A percentile compares a stretch with the other conserved stretches of the same genome.
These are phyloP conservation scores for Magnolia kwangsiensis DNA, from an alignment of 164 flowering plant genomes.

Conservation along the genomic window DNA sequence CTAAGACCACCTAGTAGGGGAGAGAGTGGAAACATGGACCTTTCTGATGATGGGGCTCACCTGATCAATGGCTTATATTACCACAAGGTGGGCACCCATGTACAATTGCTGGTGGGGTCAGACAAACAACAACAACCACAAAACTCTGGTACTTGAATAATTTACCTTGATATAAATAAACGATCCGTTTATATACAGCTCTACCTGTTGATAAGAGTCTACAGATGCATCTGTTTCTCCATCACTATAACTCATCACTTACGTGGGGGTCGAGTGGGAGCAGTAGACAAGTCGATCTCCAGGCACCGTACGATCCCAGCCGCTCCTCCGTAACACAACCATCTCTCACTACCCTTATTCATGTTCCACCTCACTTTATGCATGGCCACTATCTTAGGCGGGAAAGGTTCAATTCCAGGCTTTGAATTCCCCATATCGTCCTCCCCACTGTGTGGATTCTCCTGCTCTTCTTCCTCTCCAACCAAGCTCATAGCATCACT, in stretches of 20 bases:
- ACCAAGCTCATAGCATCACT: background rate
- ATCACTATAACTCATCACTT: background rate
- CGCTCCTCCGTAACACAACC: slow-evolving; percentile 95
- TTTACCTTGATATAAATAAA: too few relatives aligned
- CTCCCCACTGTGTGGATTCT: slow-evolving; percentile 8
- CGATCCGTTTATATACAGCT: background rate
- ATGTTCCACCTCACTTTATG: slow-evolving; percentile 94
- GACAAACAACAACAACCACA: too few relatives aligned
- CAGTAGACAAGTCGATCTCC: slow-evolving; percentile 26
- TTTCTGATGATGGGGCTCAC: too few relatives aligned
- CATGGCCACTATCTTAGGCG: slow-evolving; percentile 71
- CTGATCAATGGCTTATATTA: too few relatives aligned
- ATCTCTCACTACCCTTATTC: slow-evolving; percentile 89
- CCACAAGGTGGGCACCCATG: too few relatives aligned
- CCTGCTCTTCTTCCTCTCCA: slow-evolving; percentile 14
- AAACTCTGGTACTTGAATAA: too few relatives aligned
- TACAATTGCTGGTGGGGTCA: too few relatives aligned
- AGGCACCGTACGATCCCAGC: slow-evolving; percentile 81
- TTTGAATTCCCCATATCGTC: slow-evolving; percentile 1
- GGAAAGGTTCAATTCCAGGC: slow-evolving; percentile 37
- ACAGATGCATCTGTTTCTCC: background rate
- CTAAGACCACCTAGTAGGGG: too few relatives aligned
- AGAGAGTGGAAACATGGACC: too few relatives aligned
- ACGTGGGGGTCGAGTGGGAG: background rate
- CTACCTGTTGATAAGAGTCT: background rate